A percentile compares a stretch with the other conserved stretches of the same genome.
These are phyloP conservation scores for Datura wrightii DNA, from an alignment of 257 asterid species.

Conservation along the genomic window DNA sequence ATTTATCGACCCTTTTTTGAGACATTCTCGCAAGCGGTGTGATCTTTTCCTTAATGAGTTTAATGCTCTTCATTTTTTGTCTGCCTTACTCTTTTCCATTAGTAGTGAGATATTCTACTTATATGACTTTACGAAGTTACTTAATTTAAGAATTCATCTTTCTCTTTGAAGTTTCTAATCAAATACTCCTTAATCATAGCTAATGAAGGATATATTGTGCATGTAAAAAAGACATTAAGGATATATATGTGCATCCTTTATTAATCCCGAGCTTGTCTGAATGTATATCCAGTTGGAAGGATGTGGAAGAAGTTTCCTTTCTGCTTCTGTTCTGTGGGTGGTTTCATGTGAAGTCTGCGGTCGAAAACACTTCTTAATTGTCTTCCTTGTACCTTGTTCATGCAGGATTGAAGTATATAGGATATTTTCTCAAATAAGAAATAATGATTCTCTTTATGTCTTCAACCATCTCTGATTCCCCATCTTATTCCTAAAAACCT, in stretches of 20 bases:
- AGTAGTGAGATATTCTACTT: slow-evolving; percentile 12
- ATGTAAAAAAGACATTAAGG: neutral
- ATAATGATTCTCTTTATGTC: neutral
- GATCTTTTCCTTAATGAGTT: slow-evolving; percentile 8
- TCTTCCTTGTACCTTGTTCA: neutral
- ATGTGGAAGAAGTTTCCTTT: neutral
- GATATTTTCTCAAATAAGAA: neutral
- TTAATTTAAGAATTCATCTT: neutral
- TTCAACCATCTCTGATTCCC: neutral
- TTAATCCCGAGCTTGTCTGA: neutral
- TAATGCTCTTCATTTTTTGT: slow-evolving; percentile 4
- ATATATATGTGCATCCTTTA: slow-evolving; percentile 1
- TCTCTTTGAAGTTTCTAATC: slow-evolving; percentile 11
- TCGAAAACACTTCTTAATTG: neutral
- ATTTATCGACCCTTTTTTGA: slow-evolving; percentile 15
- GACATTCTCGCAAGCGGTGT: neutral
- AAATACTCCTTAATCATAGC: slow-evolving; percentile 15
- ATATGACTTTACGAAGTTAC: neutral
- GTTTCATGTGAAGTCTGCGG: slow-evolving; percentile 8
- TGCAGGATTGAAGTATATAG: neutral
- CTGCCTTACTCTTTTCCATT: neutral
- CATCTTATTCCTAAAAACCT: slow-evolving; percentile 25
- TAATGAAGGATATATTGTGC: slow-evolving; percentile 13
- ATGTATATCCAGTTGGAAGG: neutral
- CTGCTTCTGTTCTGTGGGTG: neutral